Evolutionary conservation across 768 basidiomycete species (phyloP), one percentile per base, ranked within the genome.

Genomic region (Trametes sanguinea): DNA sequence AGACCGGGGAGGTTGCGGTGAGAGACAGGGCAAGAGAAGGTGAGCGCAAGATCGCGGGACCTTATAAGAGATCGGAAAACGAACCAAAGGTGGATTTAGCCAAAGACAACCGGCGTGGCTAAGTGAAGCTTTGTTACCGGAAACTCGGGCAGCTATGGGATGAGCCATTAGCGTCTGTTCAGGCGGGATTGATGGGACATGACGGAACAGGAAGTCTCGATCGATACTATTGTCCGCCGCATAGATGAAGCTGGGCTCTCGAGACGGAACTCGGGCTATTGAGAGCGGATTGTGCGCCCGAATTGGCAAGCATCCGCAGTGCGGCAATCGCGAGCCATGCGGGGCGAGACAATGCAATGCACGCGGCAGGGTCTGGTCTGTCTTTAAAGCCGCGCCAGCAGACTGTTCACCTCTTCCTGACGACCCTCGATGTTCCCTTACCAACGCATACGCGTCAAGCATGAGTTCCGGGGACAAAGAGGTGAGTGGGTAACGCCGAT

Each of bases 61-160:
- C 6, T 57, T 61, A 47, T 63, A 67, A 29, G 47, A 32, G 62
- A n/a, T 16, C 45, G 64, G 22, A 62, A 63, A 43, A 66, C 65
- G 67, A 66, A 68, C 67, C 67, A 62, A 65, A 64, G 57, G 53
- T 45, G 33, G 57, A 65, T 61, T 47, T 65, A 62, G 67, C 54
- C 63, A 47, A 56, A 51, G 57, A 53, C 48, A 57, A 30, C 46
- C 54, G 55, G 48, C 40, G 59, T 65, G 63, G 63, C 60, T 57
- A 56, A 22, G 48, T 43, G 60, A 40, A 30, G 60, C 60, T 61
- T 65, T 65, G 64, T 58, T 50, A 55, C 60, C 54, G 32, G 37
- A 48, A 50, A 27, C 46, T 52, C 57, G 52, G 64, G 53, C 64
- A 59, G 46, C 64, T 65, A 53, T 54, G 46, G 60, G 42, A 16